These are phyloP conservation scores for Aureobasidium lini DNA, from an alignment of 2,329 filamentous ascomycete genomes.

Conservation along the genomic window DNA sequence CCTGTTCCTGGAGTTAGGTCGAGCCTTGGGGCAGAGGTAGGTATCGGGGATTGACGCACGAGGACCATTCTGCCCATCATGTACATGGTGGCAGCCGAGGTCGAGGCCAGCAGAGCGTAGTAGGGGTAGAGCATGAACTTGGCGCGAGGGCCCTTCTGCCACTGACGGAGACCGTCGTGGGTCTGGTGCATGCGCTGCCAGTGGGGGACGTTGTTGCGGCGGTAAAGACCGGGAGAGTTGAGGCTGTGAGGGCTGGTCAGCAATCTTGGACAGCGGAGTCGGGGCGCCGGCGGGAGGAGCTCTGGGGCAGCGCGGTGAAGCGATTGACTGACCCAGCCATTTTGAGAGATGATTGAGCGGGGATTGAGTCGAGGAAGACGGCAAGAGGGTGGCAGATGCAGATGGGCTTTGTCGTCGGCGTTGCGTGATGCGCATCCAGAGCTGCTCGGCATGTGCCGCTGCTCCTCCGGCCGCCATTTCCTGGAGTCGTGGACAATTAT, in stretches of 20 bases:
- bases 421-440: background rate
- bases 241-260: conserved; percentile 10
- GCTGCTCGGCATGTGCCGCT: background rate
- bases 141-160: conserved; percentile 65
- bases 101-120: conserved; percentile 43
- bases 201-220: conserved; percentile 67
- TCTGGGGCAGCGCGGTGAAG: background rate
- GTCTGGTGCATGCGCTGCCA: conserved; percentile 69
- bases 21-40: background rate
- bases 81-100: conserved; percentile 50
- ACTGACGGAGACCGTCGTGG: conserved; percentile 64
- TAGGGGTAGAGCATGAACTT: conserved; percentile 60
- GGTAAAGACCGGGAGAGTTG: conserved; percentile 47
- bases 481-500: background rate
- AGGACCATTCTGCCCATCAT: conserved; percentile 65
- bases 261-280: background rate
- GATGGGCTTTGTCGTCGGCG: background rate
- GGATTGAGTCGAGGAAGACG: background rate
- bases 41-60: conserved; percentile 25
- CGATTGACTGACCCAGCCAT: conserved; percentile 35
- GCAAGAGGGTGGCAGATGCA: background rate
- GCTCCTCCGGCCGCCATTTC: background rate
- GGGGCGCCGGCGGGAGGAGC: background rate
- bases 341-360: conserved; percentile 30
- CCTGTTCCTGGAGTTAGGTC: conserved; percentile 29